These are phyloP conservation scores for Sistotremastrum suecicum DNA, from an alignment of 768 basidiomycete genomes.

Conservation along the genomic window DNA sequence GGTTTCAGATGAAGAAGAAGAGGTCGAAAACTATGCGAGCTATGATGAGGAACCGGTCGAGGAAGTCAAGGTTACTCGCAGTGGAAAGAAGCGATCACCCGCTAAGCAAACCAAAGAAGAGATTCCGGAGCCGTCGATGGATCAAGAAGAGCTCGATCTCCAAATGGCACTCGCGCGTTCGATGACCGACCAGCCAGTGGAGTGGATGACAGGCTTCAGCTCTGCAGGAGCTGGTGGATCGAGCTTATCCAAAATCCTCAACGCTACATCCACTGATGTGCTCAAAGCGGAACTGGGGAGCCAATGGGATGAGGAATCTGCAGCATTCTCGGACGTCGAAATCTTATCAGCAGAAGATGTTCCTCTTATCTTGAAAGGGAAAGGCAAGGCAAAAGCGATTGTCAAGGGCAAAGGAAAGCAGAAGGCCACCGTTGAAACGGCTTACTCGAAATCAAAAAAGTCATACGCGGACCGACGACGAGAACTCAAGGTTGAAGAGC, in stretches of 20 bases:
- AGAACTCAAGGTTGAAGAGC: slow-evolving; percentile 32
- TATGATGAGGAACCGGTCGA: slow-evolving; percentile 3
- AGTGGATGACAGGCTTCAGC: neutral
- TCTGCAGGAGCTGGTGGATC: no score
- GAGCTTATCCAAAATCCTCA: slow-evolving; percentile 1
- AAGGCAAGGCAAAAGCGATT: slow-evolving; percentile 18
- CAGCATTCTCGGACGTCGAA: slow-evolving; percentile 15
- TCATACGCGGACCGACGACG: slow-evolving; percentile 11
- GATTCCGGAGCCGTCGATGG: slow-evolving; percentile 6
- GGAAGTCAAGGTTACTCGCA: neutral
- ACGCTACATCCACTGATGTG: slow-evolving; percentile 10
- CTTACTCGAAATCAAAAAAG: slow-evolving; percentile 7
- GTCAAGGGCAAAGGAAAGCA: slow-evolving; percentile 11
- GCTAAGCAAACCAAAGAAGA: slow-evolving; percentile 9
- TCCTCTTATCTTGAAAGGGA: slow-evolving; percentile 3
- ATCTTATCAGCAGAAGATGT: slow-evolving; percentile 9
- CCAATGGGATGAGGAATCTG: slow-evolving; percentile 25
- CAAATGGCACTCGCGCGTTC: neutral
- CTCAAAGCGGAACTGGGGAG: slow-evolving; percentile 24
- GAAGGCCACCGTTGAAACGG: slow-evolving; percentile 1
- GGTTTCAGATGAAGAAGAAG: slow-evolving; percentile 17
- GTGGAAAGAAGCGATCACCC: slow-evolving; percentile 1
- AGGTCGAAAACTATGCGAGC: neutral
- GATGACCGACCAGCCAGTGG: neutral
- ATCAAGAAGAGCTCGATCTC: neutral